Percentiles rank a stretch among this genome's conserved stretches.
Evolutionary conservation across 73 alveolate genomes (phyloP).

Genomic region (Diophrys sp.): DNA sequence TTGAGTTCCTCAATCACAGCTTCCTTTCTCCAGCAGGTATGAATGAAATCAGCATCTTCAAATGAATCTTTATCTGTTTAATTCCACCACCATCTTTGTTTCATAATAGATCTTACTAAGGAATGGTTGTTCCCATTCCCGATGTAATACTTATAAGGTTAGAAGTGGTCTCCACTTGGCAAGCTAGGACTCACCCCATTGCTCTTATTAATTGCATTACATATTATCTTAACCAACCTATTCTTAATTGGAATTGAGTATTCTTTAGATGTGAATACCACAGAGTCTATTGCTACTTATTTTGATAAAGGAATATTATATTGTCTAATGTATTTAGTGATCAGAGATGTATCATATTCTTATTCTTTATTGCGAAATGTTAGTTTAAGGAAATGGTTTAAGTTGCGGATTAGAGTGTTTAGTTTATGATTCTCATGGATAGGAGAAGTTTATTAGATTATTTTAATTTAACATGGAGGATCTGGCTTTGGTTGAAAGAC

Average conservation of each 20-base stretch:
- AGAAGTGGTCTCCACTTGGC: too few species aligned
- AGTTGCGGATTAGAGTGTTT: background rate
- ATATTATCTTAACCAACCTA: background rate
- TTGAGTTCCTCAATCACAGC: background rate
- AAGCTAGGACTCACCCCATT: too few species aligned
- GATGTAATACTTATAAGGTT: conserved; percentile 51
- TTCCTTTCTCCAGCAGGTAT: conserved; percentile 52
- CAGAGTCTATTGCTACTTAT: background rate
- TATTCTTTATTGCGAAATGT: background rate
- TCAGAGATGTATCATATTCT: background rate
- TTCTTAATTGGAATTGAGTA: background rate
- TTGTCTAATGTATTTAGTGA: background rate
- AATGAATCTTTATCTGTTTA: conserved; percentile 58
- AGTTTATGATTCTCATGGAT: too few species aligned
- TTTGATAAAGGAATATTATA: background rate
- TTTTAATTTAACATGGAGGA: too few species aligned
- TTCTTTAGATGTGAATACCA: background rate
- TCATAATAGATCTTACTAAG: conserved; percentile 63
- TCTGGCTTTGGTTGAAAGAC: too few species aligned
- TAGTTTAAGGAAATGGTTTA: background rate
- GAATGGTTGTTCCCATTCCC: conserved; percentile 79
- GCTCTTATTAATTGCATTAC: too few species aligned
- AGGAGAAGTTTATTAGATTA: too few species aligned
- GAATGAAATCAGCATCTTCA: conserved; percentile 70
- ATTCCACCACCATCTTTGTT: conserved; percentile 86